Base-by-base conservation (phyloP, 2,329 filamentous ascomycete genomes). In the Paramyrothecium sp. region DNA sequence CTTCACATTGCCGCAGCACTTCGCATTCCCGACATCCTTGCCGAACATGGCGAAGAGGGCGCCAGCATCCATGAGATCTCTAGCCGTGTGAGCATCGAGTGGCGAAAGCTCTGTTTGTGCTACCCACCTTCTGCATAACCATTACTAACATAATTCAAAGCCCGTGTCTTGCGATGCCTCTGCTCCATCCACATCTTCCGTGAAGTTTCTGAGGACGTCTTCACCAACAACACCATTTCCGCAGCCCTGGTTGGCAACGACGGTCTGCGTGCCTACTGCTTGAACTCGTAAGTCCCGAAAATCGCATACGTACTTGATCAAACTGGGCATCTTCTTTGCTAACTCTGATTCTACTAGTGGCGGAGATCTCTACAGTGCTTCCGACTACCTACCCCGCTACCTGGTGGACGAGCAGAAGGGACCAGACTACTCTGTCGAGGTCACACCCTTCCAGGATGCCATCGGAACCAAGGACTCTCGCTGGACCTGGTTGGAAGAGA, bases 161-260 rank as follows among this genome's bases (percentile, higher is more conserved):
- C 69, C 34, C 69, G 72, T 30, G 54, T 74, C 23, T 61, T 74
- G 61, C 67, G 71, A 17, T 71, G 64, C 50, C 63, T 75, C 11
- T 70, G 66, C 56, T 74, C 73, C 8, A 70, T 67, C 33, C 68
- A 72, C 52, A 62, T 75, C 47, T 74, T 75, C 58, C 33, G 59
- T 20, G 68, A 74, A 55, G 54, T 63, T 1, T 57, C 54, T 1
- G 61, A 65, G 26, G 68, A 74, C 48, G 51, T 58, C 5, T 75
- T 73, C 58, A 64, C 67, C 34, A 75, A 75, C 54, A 75, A 75
- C 58, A 41, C 51, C n/a, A 69, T 75, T n/a, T 73, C 73, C 4
- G 58, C 59, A 34, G 64, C 69, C 0, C 56, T 75, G 8, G 69
- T 74, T 1, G 54, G 59, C 7, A 75, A 75, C 52, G 71, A 74